phyloP scores from a whole-genome alignment of 1,284 basidiomycete species.

The Ustilago tritici region DNA sequence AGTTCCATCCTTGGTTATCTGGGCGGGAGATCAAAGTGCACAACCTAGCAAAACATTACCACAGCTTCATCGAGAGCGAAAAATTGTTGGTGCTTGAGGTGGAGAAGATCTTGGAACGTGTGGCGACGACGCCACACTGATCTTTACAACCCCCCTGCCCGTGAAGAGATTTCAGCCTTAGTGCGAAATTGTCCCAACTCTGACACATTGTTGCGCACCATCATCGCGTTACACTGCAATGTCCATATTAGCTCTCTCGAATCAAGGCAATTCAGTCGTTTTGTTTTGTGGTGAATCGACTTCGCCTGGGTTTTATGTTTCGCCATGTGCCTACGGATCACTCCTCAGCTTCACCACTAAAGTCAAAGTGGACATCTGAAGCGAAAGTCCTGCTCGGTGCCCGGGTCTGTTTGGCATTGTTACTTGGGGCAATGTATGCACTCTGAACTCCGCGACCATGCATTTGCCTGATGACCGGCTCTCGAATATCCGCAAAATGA shows the following conservation, averaged over 20 bases:
- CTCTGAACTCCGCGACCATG: not conserved
- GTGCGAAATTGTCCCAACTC: no score
- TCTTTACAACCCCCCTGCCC: not conserved
- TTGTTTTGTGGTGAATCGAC: not conserved
- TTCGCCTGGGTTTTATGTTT: no score
- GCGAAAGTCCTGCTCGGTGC: no score
- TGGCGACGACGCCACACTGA: slow-evolving; percentile 2
- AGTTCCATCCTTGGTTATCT: not conserved
- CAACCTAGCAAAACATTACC: not conserved
- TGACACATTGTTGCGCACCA: no score
- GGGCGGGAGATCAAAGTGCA: not conserved
- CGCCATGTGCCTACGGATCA: no score
- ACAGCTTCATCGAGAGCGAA: slow-evolving; percentile 7
- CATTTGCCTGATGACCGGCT: not conserved
- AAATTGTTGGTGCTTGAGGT: slow-evolving; percentile 1
- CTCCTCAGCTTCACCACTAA: no score
- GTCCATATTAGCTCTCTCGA: no score
- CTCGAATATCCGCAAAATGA: not conserved
- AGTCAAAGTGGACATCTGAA: no score
- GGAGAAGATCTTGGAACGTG: slow-evolving; percentile 11
- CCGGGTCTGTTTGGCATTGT: not conserved
- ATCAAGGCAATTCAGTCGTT: not conserved
- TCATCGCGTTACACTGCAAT: no score
- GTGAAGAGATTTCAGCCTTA: no score
- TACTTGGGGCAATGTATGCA: not conserved